Percentiles rank a stretch among this genome's conserved stretches.
phyloP scores from a whole-genome alignment of 2,329 filamentous ascomycete genomes.

The Penicillium paneum region DNA sequence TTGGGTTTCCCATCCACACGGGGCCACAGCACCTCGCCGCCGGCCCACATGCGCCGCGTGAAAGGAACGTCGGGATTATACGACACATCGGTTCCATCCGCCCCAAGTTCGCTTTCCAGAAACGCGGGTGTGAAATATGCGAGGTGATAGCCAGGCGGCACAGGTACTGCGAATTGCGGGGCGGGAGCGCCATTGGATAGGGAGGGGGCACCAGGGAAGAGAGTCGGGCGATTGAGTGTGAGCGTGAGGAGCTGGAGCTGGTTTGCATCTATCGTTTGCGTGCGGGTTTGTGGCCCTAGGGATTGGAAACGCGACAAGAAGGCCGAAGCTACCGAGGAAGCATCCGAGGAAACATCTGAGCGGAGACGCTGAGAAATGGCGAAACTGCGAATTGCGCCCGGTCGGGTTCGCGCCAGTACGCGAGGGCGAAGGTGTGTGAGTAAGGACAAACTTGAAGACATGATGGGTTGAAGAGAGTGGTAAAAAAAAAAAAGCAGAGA shows the following conservation, averaged over 20 bases:
- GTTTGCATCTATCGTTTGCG: constrained; percentile 59
- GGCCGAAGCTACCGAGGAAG: constrained; percentile 35
- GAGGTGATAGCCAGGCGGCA: constrained; percentile 61
- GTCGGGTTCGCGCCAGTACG: not conserved
- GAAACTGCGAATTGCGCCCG: constrained; percentile 6
- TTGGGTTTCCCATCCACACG: constrained; percentile 34
- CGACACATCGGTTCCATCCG: constrained; percentile 59
- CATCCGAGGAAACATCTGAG: constrained; percentile 22
- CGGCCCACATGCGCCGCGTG: constrained; percentile 66
- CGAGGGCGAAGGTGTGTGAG: not conserved
- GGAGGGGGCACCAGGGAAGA: constrained; percentile 42
- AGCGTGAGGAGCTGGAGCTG: constrained; percentile 61
- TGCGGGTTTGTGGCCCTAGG: constrained; percentile 42
- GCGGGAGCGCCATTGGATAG: constrained; percentile 41
- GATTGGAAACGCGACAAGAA: constrained; percentile 46
- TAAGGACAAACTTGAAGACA: not conserved
- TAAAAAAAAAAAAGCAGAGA: not conserved
- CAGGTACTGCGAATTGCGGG: constrained; percentile 42
- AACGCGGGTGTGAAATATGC: constrained; percentile 61
- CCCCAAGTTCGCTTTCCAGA: constrained; percentile 54
- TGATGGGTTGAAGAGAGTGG: not conserved
- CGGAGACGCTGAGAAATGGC: constrained; percentile 4
- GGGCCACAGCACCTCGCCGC: constrained; percentile 57
- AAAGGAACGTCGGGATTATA: constrained; percentile 61
- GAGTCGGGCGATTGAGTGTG: constrained; percentile 52